Evolutionary conservation across 148 eudicot species (phyloP), one percentile per base, ranked within the genome.

Genomic region (Diospyros lotus): DNA sequence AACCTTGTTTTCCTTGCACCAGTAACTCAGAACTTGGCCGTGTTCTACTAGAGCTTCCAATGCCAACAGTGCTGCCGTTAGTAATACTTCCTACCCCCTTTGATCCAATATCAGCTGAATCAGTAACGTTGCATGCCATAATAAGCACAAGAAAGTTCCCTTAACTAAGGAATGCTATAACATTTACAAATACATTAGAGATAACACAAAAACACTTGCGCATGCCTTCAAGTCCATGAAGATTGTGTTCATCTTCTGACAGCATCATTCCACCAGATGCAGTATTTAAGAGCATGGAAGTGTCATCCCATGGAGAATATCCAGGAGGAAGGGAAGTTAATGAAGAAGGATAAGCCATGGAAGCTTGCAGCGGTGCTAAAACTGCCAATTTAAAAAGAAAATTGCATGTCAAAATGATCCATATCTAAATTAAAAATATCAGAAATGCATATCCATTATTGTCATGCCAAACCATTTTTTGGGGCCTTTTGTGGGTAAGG

Each of bases 401-500:
- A 65, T 3, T 64, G 50, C 18, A 76, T 48, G 60, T 82, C 68
- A 88, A 69, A 53, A 72, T 64, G 28, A 50, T 7, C 12, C 42
- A 44, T 43, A 48, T 60, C 64, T 55, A 50, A 48, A 70, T 28
- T 65, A 7, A 64, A 78, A 74, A 53, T 28, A 64, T 63, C 40
- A 2, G 56, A 40, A 38, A 64, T 42, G 4, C 64, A 50, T 28
- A 9, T 60, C 46, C 15, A 53, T 65, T 62, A 41, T 40, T 42
- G 14, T 43, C 66, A 50, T 59, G 17, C 52, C 89, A 84, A 74
- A 93, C 98, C 92, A 82, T 89, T 89, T 88, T 85, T 91, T n/a
- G 86, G 87, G 45, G 96, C 87, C 75, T 93, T 93, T 67, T 91
- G 98, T 6, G 98, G 98, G 78, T 93, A 93, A 79, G 98, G 98